phyloP scores from a whole-genome alignment of 1,284 basidiomycete genomes.

The Thecaphora thlaspeos region DNA sequence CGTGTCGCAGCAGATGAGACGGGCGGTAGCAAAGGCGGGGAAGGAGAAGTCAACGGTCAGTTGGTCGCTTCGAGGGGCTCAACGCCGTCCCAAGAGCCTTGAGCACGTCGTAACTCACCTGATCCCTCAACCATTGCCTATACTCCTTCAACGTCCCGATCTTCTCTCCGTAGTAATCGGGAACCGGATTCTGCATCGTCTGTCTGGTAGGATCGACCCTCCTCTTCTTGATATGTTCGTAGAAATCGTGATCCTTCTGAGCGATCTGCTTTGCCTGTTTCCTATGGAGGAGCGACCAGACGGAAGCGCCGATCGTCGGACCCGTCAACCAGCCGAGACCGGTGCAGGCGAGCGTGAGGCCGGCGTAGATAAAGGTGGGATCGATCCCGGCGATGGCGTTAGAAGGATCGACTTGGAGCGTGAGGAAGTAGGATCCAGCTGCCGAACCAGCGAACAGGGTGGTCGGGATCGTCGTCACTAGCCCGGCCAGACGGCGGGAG shows the following conservation, averaged over 20 bases:
- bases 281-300: constrained; percentile 47
- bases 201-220: constrained; percentile 50
- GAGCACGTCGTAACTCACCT: constrained; percentile 12
- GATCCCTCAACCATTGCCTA: constrained; percentile 55
- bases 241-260: constrained; percentile 50
- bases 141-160: constrained; percentile 51
- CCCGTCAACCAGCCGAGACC: constrained; percentile 53
- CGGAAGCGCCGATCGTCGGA: constrained; percentile 39
- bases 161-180: constrained; percentile 55
- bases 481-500: constrained; percentile 43
- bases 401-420: constrained; percentile 47
- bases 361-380: constrained; percentile 47
- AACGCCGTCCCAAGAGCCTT: constrained; percentile 2
- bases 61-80: not conserved
- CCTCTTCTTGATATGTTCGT: constrained; percentile 43
- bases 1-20: not conserved
- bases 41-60: too few relatives aligned
- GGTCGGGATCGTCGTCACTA: constrained; percentile 50
- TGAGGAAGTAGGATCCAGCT: constrained; percentile 49
- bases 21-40: not conserved
- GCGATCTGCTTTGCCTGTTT: constrained; percentile 41
- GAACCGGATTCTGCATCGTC: constrained; percentile 52
- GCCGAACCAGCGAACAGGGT: constrained; percentile 40
- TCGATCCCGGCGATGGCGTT: constrained; percentile 49
- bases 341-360: constrained; percentile 45